Base-by-base conservation (phyloP, 352 stramenopile genomes). In the Pythium rhizo-oryzae region DNA sequence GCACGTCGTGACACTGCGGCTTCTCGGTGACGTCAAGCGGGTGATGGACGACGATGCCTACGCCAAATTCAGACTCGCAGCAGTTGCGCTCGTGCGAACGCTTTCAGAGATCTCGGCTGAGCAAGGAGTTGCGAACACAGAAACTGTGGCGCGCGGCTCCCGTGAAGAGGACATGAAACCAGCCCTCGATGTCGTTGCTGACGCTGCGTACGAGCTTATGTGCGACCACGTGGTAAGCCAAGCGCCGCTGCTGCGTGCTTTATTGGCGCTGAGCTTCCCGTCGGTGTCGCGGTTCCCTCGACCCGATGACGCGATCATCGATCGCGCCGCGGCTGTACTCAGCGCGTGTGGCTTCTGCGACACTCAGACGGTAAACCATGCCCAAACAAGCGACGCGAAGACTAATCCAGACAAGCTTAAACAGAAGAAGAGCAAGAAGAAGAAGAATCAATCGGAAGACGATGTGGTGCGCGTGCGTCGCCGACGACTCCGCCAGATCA, bases 181-280 rank as follows among this genome's bases (percentile, higher is more conserved):
- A 1, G 21, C 53, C 1, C 2, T 43, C 28, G 44, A 24, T n/a
- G 5, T 21, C 80, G 16, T 83, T 70, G 33, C 67, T 52, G 24
- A 61, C 9, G 23, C 28, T 12, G 78, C 71, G 5, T 89, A 90
- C 49, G 70, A 71, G 28, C 65, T 89, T 15, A 39, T 93, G 53
- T 90, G 83, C 46, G 81, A 91, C 8, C 84, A 93, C 59, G 79
- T 85, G 8, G 80, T 93, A 16, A 83, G 87, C 61, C 84, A 90
- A 33, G 57, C 69, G 16, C 78, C 75, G 18, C 71, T 93, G 12
- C 71, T 93, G 57, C 82, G 79, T 51, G 63, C 76, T 23, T 66
- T 92, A 8, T 59, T 89, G 24, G 44, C 47, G 25, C 53, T 72
- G 6, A 72, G 58, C 21, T 72, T 72, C 49, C 58, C 49, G 15